Percentiles rank a stretch among this genome's conserved stretches.
Conservation (phyloP, 805 yeast species). For the Blastobotrys muscicola region DNA sequence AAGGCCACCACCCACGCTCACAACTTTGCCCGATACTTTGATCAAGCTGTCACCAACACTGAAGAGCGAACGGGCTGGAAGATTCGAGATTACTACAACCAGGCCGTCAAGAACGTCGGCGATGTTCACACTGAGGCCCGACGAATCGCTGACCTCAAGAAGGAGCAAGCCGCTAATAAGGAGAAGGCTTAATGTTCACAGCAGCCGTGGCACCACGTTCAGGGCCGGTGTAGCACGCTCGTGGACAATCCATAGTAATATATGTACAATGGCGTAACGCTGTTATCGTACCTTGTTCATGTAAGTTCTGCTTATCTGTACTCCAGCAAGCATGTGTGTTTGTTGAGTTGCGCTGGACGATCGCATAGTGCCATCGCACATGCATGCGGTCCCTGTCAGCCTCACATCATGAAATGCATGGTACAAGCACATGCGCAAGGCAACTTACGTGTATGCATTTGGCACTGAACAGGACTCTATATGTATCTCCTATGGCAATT, state of each 20-base stretch:
- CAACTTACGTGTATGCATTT: no score
- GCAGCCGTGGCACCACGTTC: conserved; percentile 2
- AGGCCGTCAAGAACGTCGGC: conserved; percentile 43
- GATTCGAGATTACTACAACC: conserved; percentile 51
- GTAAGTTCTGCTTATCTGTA: no score
- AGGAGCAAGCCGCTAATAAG: conserved; percentile 17
- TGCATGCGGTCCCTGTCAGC: no score
- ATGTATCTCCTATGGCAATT: no score
- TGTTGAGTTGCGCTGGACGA: no score
- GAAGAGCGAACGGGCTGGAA: conserved; percentile 38
- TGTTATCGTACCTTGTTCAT: not conserved
- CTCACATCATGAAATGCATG: no score
- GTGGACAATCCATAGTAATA: no score
- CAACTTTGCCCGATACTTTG: conserved; percentile 20
- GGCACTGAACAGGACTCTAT: no score
- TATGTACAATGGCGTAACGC: not conserved
- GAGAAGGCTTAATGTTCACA: not conserved
- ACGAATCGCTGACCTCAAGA: conserved; percentile 55
- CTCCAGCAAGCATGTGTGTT: no score
- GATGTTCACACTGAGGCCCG: conserved; percentile 69
- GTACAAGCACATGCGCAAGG: no score
- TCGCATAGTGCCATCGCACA: no score
- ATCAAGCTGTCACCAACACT: conserved; percentile 28
- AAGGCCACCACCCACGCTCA: conserved; percentile 27
- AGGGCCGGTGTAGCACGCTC: no score